A percentile compares a stretch with the other conserved stretches of the same genome.
These are phyloP conservation scores for Taiwanofungus camphoratus DNA, from an alignment of 1,284 basidiomycete species.

Conservation along the genomic window DNA sequence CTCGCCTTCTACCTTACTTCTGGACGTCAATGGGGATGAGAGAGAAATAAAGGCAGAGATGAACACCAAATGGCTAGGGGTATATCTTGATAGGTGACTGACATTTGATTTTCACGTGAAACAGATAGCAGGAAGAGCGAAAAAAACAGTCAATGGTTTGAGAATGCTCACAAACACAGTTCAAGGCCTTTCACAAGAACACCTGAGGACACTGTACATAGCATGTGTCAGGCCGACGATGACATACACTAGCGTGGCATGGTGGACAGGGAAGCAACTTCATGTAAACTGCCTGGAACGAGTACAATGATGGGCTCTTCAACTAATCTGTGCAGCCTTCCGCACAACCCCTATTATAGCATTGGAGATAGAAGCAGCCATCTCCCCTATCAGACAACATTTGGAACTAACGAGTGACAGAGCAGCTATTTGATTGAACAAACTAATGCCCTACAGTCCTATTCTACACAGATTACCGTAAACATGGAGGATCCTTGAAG, in stretches of 20 bases:
- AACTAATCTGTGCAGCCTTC: constrained; percentile 3
- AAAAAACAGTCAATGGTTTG: constrained; percentile 3
- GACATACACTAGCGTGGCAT: constrained; percentile 6
- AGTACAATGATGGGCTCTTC: not conserved
- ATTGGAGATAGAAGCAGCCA: constrained; percentile 5
- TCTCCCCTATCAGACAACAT: constrained; percentile 2
- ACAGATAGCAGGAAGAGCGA: constrained; percentile 5
- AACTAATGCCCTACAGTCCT: not conserved
- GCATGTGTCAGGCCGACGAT: constrained; percentile 5
- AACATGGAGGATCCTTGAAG: not conserved
- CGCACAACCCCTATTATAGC: not conserved
- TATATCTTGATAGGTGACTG: constrained; percentile 9
- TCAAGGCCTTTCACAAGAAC: constrained; percentile 4
- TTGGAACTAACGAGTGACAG: not conserved
- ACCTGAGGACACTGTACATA: constrained; percentile 9
- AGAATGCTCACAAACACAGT: constrained; percentile 9
- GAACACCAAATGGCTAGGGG: constrained; percentile 9
- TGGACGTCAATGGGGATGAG: not conserved
- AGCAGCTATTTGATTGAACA: constrained; percentile 4
- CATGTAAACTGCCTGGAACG: constrained; percentile 1
- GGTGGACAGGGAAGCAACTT: constrained; percentile 3
- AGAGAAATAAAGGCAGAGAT: not conserved
- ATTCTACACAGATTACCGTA: not conserved
- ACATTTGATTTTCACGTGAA: constrained; percentile 6
- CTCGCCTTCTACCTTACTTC: not conserved